Base-by-base conservation (phyloP, 352 stramenopile species). In the Globisporangium polare region DNA sequence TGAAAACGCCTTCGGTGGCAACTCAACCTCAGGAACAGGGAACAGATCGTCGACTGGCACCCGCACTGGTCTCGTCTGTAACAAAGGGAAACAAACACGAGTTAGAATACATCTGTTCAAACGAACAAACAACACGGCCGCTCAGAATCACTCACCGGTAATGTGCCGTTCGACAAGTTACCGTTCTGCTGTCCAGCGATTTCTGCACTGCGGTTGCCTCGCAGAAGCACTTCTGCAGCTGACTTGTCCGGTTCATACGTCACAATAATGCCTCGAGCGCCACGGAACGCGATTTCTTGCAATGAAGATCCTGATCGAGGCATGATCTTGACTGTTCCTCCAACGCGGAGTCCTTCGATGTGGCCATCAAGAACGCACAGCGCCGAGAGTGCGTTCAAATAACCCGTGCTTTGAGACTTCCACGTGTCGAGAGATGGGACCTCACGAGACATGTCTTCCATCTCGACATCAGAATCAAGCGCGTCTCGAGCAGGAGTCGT, bases 21-120 rank as follows among this genome's bases (percentile, higher is more conserved):
- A 65, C 41, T 94, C 84, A 49, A 96, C 74, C 27, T 94, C 87
- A 27, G 87, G 81, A 2, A 93, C 73, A 26, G 78, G 74, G 31
- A 90, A 74, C 31, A 96, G 69, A 63, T 96, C 87, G 52, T 96
- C 85, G 24, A 94, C 82, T 26, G 87, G 78, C 24, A 96, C 80
- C 26, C 87, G 85, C 67, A 96, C 75, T 18, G 87, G 85, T 45
- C 86, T 78, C 22, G 75, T 89, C 85, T 91, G 53, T 27, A n/a
- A n/a, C 17, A 42, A 41, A 55, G 45, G 51, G 26, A 17, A 61
- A 26, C 41, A 41, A 50, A n/a, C 42, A 70, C 15, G 2, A 53
- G 27, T 52, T 41, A 63, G 51, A 62, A 15, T 6, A 27, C 13
- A 7, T 56, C 50, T 4, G 9, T 22, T 43, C 26, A 55, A 29